phyloP scores from a whole-genome alignment of 2,329 filamentous ascomycete genomes.

The Fusarium sororula region DNA sequence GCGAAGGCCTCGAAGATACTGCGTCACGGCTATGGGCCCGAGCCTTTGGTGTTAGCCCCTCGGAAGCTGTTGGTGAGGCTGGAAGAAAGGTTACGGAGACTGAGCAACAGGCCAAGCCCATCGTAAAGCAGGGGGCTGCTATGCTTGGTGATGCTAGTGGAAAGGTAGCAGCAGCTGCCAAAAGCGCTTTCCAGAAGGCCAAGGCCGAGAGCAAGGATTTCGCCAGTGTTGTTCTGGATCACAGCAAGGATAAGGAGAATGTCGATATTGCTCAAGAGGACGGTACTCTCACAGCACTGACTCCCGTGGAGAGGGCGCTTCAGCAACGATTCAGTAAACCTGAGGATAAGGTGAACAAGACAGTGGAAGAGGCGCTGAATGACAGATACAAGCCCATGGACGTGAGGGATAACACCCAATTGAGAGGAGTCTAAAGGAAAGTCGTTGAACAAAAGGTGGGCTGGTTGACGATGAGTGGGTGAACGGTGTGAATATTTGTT shows the following conservation, averaged over 20 bases:
- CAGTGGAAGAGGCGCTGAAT: conserved; percentile 61
- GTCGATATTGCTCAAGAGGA: conserved; percentile 49
- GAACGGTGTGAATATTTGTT: conserved; percentile 32
- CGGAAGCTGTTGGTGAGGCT: conserved; percentile 42
- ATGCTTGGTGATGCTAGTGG: conserved; percentile 35
- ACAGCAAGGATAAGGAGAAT: conserved; percentile 49
- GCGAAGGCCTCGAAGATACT: conserved; percentile 65
- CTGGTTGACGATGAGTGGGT: conserved; percentile 17
- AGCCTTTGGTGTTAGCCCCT: conserved; percentile 49
- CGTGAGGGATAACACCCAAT: conserved; percentile 55
- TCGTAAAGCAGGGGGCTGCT: conserved; percentile 47
- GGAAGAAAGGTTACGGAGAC: conserved; percentile 45
- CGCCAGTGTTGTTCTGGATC: conserved; percentile 25
- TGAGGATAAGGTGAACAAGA: conserved; percentile 54
- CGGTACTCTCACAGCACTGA: conserved; percentile 44
- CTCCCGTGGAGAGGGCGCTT: conserved; percentile 59
- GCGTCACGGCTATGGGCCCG: conserved; percentile 57
- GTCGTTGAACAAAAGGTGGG: conserved; percentile 10
- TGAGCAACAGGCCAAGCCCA: conserved; percentile 46
- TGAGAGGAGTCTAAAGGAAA: conserved; percentile 51
- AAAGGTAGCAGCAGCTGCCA: conserved; percentile 48
- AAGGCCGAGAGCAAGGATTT: conserved; percentile 43
- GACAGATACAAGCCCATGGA: conserved; percentile 64
- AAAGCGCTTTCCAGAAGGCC: conserved; percentile 46
- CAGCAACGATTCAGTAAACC: conserved; percentile 61